A percentile compares a stretch with the other conserved stretches of the same genome.
Evolutionary conservation across 352 stramenopile genomes (phyloP).

Genomic region (Phytophthora pinifolia): DNA sequence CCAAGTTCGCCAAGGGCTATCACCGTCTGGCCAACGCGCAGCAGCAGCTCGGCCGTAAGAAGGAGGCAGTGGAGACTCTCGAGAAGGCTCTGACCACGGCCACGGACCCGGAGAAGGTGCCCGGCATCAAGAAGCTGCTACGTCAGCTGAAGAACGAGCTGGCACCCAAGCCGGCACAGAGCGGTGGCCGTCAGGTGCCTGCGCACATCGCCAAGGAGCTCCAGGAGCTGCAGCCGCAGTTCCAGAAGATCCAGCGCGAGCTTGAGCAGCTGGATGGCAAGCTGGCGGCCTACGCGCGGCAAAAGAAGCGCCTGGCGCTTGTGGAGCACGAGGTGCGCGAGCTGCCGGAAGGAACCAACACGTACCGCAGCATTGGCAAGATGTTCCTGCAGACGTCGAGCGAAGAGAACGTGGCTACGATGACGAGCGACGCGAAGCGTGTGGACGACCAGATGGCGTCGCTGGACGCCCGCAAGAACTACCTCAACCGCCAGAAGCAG

Average conservation of each 20-base stretch:
- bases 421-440: constrained; percentile 60
- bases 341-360: constrained; percentile 59
- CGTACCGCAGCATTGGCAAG: constrained; percentile 80
- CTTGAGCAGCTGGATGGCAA: constrained; percentile 80
- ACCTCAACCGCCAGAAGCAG: constrained; percentile 76
- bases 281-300: constrained; percentile 49
- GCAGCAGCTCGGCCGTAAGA: constrained; percentile 69
- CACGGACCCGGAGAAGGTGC: constrained; percentile 52
- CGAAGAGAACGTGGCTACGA: constrained; percentile 51
- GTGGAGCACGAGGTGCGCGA: constrained; percentile 72
- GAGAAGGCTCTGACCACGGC: constrained; percentile 1
- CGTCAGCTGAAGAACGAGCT: constrained; percentile 64
- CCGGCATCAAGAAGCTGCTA: constrained; percentile 77
- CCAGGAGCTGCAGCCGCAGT: constrained; percentile 81
- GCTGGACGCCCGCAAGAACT: constrained; percentile 80
- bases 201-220: constrained; percentile 72
- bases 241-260: constrained; percentile 75
- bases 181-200: constrained; percentile 47
- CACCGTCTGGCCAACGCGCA: constrained; percentile 81
- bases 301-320: constrained; percentile 79
- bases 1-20: constrained; percentile 77
- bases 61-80: constrained; percentile 50
- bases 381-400: constrained; percentile 75
- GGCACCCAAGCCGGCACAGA: constrained; percentile 16
- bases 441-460: constrained; percentile 72